A percentile compares a stretch with the other conserved stretches of the same genome.
Conservation (phyloP, 371 early-diverging fungal species). For the Haplosporangium sp. region DNA sequence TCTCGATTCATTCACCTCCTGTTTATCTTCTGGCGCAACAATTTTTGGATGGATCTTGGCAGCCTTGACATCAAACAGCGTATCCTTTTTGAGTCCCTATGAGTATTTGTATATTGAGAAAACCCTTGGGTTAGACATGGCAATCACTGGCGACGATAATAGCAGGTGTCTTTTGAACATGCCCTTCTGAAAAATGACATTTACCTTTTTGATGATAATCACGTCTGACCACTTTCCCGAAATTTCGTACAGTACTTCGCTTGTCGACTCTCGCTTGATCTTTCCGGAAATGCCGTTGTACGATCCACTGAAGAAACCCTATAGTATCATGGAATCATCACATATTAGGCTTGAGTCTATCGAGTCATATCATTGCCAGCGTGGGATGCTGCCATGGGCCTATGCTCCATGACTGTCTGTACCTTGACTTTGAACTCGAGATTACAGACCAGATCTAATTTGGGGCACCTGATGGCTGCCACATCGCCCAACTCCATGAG, state of each 20-base stretch:
- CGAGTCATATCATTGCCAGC: not conserved
- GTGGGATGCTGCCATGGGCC: not conserved
- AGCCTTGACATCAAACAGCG: slow-evolving; percentile 77
- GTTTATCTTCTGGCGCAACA: slow-evolving; percentile 75
- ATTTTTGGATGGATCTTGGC: slow-evolving; percentile 73
- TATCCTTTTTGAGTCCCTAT: slow-evolving; percentile 55
- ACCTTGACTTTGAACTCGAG: slow-evolving; percentile 96
- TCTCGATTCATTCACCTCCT: slow-evolving; percentile 88
- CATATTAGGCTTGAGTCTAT: not conserved
- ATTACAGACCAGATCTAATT: slow-evolving; percentile 80
- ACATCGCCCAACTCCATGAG: slow-evolving; percentile 91
- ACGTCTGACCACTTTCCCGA: slow-evolving; percentile 90
- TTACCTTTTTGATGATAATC: slow-evolving; percentile 65
- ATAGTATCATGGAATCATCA: not conserved
- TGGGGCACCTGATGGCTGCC: slow-evolving; percentile 75
- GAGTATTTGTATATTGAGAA: not conserved
- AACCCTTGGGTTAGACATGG: not conserved
- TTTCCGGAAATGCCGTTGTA: slow-evolving; percentile 88
- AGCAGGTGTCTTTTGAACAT: too few species aligned
- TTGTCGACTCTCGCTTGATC: slow-evolving; percentile 81
- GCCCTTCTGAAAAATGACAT: too few species aligned
- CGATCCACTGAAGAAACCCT: slow-evolving; percentile 87
- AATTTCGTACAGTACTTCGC: slow-evolving; percentile 83
- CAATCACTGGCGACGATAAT: too few species aligned
- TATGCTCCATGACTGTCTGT: slow-evolving; percentile 1